A percentile compares a stretch with the other conserved stretches of the same genome.
These are phyloP conservation scores for Rhazya stricta DNA, from an alignment of 257 asterid species.

Conservation along the genomic window DNA sequence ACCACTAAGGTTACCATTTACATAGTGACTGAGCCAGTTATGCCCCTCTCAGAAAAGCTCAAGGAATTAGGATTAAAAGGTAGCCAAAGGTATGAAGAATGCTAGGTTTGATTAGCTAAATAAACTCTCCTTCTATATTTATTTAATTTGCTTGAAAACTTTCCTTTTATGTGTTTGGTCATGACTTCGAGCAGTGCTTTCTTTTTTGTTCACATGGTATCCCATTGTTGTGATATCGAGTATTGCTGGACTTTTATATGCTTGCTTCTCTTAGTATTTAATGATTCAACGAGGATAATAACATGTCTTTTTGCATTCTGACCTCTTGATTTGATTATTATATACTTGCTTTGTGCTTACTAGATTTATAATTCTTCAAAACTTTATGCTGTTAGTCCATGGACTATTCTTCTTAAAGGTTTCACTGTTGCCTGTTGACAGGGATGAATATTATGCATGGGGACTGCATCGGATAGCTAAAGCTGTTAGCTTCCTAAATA, in stretches of 20 bases:
- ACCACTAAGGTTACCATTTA: conserved; percentile 74
- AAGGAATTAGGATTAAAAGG: conserved; percentile 89
- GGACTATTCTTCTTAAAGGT: background rate
- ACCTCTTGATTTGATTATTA: background rate
- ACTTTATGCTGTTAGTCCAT: background rate
- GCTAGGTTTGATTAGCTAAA: conserved; percentile 15
- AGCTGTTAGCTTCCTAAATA: conserved; percentile 98
- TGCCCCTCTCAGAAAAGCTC: conserved; percentile 91
- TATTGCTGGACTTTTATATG: background rate
- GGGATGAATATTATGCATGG: conserved; percentile 97
- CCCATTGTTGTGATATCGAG: background rate
- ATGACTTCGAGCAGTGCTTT: conserved; percentile 17
- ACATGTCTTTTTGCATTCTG: background rate
- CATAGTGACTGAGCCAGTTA: conserved; percentile 93
- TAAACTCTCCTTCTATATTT: background rate
- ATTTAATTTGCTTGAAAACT: background rate
- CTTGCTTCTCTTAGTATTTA: background rate
- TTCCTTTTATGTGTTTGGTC: conserved; percentile 8
- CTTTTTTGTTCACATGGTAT: background rate
- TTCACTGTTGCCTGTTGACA: conserved; percentile 31
- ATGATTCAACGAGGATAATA: background rate
- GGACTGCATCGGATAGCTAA: conserved; percentile 96
- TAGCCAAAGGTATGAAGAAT: conserved; percentile 65
- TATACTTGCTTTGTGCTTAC: background rate
- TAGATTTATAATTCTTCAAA: background rate